Base-by-base conservation (phyloP, 2,329 filamentous ascomycete species). In the Colletotrichum cereale region DNA sequence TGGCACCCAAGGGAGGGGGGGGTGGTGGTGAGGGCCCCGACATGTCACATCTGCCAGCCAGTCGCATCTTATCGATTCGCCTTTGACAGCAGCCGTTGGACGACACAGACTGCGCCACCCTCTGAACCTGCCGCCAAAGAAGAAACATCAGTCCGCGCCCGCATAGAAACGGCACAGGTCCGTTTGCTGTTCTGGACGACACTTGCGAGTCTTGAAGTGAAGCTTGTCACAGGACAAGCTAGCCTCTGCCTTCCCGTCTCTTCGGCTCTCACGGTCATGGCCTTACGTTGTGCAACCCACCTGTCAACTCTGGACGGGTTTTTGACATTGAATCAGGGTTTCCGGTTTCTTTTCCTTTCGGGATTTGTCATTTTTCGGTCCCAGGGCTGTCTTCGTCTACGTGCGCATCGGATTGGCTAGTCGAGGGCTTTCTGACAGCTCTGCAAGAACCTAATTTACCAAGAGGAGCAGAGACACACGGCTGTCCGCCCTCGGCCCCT, bases 41-140 rank as follows among this genome's bases (percentile, higher is more conserved):
- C 68, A 63, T 64, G 68, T 68, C 68, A 71, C 68, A 71, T 68
- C 65, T 61, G 68, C 55, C 65, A 71, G 65, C 68, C 68, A 71
- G 68, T 71, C 68, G 68, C 68, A 71, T 63, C 66, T 68, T 53
- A 52, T 53, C 42, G 44, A 55, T 44, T 71, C 40, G 58, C 24
- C 12, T 52, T 66, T 71, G 68, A 55, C 68, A 71, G 57, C 55
- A 53, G 50, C 58, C 68, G 68, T 71, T 71, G 67, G 63, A 52
- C 36, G 48, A 38, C 61, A 63, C 65, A 24, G 58, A 71, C 52
- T 60, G 58, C 68, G 65, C 68, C 68, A 71, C 65, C 65, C 53
- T 50, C 38, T 55, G 68, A 21, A 68, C 65, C 34, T 60, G 68
- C 68, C 53, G 56, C 58, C 58, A 63, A 62, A 62, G 44, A 58